Conservation (phyloP, 305 asterid species). For the Rubia tinctorum region DNA sequence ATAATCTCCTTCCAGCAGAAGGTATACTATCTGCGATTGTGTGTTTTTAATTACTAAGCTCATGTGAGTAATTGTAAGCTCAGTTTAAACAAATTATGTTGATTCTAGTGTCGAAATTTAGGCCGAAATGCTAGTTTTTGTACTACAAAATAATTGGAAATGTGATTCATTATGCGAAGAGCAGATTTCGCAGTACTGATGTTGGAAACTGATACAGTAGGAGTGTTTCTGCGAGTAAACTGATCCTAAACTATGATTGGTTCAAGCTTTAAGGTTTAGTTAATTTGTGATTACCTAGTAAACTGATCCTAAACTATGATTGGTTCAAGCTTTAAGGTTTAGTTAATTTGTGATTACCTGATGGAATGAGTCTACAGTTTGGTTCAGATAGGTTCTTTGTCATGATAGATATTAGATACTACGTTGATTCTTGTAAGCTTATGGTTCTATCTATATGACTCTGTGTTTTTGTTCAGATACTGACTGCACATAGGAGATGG, state of each 20-base stretch:
- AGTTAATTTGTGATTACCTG: neutral
- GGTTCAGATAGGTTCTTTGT: neutral
- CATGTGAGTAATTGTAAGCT: neutral
- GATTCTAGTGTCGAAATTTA: neutral
- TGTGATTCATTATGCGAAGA: neutral
- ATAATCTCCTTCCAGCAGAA: slow-evolving; percentile 65
- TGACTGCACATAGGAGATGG: slow-evolving; percentile 47
- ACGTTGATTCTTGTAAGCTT: neutral
- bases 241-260: neutral
- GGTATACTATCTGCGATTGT: slow-evolving; percentile 33
- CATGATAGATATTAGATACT: neutral
- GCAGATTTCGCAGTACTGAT: neutral
- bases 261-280: no score
- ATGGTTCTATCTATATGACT: neutral
- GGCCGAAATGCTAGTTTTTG: neutral
- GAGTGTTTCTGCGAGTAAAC: neutral
- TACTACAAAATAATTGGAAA: neutral
- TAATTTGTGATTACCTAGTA: no score
- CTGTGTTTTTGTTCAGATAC: slow-evolving; percentile 19
- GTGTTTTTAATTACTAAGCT: neutral
- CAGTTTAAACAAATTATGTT: neutral
- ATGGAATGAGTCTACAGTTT: neutral
- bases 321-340: neutral
- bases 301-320: no score
- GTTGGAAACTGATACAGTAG: no score